Conservation (phyloP, 2,329 filamentous ascomycete genomes). For the Aspergillus hiratsukae region DNA sequence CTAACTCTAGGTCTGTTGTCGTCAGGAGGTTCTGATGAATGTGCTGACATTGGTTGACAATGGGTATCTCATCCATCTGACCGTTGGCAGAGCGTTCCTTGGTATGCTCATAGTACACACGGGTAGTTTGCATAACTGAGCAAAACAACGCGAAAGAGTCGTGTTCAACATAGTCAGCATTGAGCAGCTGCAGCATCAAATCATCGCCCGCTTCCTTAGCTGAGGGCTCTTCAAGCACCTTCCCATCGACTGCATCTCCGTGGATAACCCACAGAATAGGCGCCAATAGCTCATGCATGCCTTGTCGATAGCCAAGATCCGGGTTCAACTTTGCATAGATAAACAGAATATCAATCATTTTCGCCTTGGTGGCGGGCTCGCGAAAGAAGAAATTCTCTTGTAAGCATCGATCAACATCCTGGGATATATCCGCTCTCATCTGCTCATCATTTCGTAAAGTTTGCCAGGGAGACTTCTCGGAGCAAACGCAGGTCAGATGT, state of each 20-base stretch:
- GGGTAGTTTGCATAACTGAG: conserved; percentile 80
- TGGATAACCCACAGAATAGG: conserved; percentile 82
- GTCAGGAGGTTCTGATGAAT: conserved; percentile 81
- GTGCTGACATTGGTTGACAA: conserved; percentile 77
- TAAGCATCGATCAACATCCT: conserved; percentile 87
- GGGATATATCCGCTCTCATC: conserved; percentile 80
- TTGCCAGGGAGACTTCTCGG: conserved; percentile 79
- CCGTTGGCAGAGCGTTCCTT: conserved; percentile 41
- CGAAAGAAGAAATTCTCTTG: conserved; percentile 91
- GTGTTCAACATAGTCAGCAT: conserved; percentile 74
- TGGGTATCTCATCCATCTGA: conserved; percentile 57
- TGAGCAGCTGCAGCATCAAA: conserved; percentile 62
- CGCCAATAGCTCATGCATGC: conserved; percentile 94
- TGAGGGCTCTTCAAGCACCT: conserved; percentile 29
- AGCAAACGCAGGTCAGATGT: conserved; percentile 20
- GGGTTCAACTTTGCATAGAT: conserved; percentile 92
- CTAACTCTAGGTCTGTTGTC: conserved; percentile 76
- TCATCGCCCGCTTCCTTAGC: conserved; percentile 41
- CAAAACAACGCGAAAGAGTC: conserved; percentile 85
- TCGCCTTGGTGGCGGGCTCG: conserved; percentile 68
- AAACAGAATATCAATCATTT: conserved; percentile 85
- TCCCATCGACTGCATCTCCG: conserved; percentile 67
- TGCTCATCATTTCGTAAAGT: conserved; percentile 79
- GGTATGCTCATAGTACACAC: conserved; percentile 77
- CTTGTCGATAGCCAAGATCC: conserved; percentile 86